Evolutionary conservation across 768 basidiomycete species (phyloP).

Genomic region (Mycena maculata): DNA sequence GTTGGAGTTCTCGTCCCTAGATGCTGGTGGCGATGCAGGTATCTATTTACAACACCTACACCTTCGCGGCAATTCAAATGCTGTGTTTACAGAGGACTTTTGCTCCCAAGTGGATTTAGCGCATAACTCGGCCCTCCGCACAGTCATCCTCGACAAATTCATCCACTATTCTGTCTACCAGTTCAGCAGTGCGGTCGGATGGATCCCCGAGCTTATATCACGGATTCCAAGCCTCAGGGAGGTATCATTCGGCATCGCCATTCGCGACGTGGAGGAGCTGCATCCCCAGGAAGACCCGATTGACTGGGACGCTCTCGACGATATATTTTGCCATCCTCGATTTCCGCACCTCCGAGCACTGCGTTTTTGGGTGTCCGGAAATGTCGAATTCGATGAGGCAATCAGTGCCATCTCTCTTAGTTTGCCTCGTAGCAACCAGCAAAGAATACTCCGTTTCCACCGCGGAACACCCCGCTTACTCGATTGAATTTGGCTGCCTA

Average conservation of each 20-base stretch:
- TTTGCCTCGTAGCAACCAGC: constrained; percentile 20
- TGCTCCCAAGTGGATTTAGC: constrained; percentile 30
- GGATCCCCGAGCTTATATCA: constrained; percentile 32
- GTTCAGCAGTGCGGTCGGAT: constrained; percentile 34
- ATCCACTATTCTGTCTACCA: constrained; percentile 30
- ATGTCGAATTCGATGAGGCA: constrained; percentile 12
- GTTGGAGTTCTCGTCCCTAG: constrained; percentile 32
- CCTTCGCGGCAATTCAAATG: not conserved
- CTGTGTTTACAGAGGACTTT: constrained; percentile 24
- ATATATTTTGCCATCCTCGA: constrained; percentile 24
- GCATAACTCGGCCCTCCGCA: constrained; percentile 24
- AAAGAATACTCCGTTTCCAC: constrained; percentile 21
- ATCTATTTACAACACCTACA: not conserved
- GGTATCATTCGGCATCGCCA: constrained; percentile 27
- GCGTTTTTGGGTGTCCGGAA: constrained; percentile 25
- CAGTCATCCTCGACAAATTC: constrained; percentile 30
- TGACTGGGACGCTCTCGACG: constrained; percentile 30
- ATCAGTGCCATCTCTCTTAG: not conserved
- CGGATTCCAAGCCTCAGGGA: constrained; percentile 9
- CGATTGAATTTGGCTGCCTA: not conserved
- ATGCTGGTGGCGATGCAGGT: constrained; percentile 35
- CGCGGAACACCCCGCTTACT: constrained; percentile 13
- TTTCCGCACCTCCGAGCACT: constrained; percentile 13
- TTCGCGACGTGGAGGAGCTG: constrained; percentile 24
- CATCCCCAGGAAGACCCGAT: constrained; percentile 32